A percentile compares a stretch with the other conserved stretches of the same genome.
phyloP scores from a whole-genome alignment of 306 rosid species.

The Arachis hypogaea region DNA sequence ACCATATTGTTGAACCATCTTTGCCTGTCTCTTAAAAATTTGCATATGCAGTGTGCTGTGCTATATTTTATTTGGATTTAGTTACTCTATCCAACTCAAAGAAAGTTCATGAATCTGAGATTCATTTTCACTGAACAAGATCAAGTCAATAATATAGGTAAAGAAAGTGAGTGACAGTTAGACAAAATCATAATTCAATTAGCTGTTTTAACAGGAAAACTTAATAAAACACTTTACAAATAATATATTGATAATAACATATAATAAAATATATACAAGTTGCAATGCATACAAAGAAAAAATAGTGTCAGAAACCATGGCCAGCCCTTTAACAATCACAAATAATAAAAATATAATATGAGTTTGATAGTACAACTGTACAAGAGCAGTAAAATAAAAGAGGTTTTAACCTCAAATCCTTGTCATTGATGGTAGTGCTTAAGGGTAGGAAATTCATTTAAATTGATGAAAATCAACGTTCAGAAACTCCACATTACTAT shows the following conservation, averaged over 20 bases:
- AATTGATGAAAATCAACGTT: background rate
- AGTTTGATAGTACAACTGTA: no score
- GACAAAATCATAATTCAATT: conserved; percentile 18
- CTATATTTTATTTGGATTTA: conserved; percentile 16
- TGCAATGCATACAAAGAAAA: no score
- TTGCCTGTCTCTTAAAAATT: background rate
- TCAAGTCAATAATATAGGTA: conserved; percentile 47
- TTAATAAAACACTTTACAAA: background rate
- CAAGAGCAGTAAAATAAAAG: background rate
- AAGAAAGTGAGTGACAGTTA: conserved; percentile 36
- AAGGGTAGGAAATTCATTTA: no score
- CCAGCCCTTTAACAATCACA: background rate
- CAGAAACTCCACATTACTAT: no score
- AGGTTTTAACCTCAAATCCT: background rate
- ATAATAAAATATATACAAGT: no score
- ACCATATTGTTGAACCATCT: no score
- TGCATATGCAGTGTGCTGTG: background rate
- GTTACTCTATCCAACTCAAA: conserved; percentile 1
- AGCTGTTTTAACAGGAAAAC: background rate
- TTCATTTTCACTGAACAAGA: conserved; percentile 39
- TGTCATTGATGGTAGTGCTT: background rate
- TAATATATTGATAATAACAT: background rate
- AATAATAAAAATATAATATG: no score
- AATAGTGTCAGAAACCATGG: background rate
- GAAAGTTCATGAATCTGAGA: conserved; percentile 10